Evolutionary conservation across 768 basidiomycete genomes (phyloP), one percentile per base, ranked within the genome.

Genomic region (Auricularia sp.): DNA sequence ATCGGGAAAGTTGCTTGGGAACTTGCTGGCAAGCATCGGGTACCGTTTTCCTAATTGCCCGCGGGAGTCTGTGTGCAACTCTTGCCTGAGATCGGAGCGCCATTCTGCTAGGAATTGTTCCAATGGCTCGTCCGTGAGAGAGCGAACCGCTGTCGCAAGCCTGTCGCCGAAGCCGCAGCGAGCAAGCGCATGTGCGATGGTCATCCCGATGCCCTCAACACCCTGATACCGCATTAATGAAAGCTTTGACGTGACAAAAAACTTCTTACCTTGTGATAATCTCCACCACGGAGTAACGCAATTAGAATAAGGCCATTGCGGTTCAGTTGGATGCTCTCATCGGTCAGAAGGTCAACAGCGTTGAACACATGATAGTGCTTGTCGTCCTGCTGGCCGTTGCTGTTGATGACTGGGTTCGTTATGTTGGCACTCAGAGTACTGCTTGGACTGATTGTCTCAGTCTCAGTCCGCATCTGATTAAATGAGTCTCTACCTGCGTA

Each of bases 1-100:
- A 66, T 85, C 77, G 2, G 92, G 91, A 74, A 96, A 91, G 53
- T 80, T 78, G 3, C 83, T 78, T 0, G 87, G 81, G 44, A 94
- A 77, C 14, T 79, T 75, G 2, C 83, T 83, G 0, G 91, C 84
- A 7, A 93, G 79, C 12, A 3, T 21, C 94, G 95, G 74, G 97
- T 89, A 67, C 84, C 83, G 11, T 97, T 77, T 98, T 95, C 2
- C 97, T 95, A 23, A 81, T 82, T 77, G 98, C 98, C 62, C 93
- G 81, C 23, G 93, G 95, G 56, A 59, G 68, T 93, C 86, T 3
- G 90, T 88, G 14, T 79, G 80, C 23, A 93, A 78, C 70, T 93
- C 87, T 21, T 81, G 74, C 36, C 79, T 75, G n/a, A 93, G 66
- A 54, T 84, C 80, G 23, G 81, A 74, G 58, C 86, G 78, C 92